These are phyloP conservation scores for Tricladium varicosporioides DNA, from an alignment of 2,329 filamentous ascomycete species.

Conservation along the genomic window DNA sequence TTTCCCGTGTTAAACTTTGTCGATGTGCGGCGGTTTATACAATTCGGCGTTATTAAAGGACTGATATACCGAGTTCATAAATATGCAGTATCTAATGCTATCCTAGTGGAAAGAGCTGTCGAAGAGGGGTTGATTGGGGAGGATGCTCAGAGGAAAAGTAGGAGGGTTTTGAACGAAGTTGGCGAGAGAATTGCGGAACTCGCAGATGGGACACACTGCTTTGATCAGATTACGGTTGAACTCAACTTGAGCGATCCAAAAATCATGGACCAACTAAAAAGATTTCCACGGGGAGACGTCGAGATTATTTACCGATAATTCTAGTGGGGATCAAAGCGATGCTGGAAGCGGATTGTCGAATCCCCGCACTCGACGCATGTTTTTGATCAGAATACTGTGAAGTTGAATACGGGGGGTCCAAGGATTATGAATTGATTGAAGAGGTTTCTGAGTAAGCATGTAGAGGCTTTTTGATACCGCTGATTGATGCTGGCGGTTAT, in stretches of 20 bases:
- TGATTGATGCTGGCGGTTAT: slow-evolving; percentile 27
- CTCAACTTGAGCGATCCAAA: slow-evolving; percentile 67
- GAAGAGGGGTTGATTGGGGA: slow-evolving; percentile 4
- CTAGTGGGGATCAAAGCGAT: background rate
- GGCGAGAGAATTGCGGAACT: too few relatives aligned
- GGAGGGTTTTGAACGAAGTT: too few relatives aligned
- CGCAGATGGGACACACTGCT: slow-evolving; percentile 70
- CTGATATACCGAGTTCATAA: slow-evolving; percentile 92
- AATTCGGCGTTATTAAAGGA: slow-evolving; percentile 94
- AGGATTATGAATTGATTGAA: slow-evolving; percentile 69
- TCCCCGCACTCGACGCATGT: slow-evolving; percentile 67
- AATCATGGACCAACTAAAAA: slow-evolving; percentile 66
- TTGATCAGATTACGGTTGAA: slow-evolving; percentile 82
- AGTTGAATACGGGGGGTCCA: slow-evolving; percentile 66
- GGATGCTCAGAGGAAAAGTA: slow-evolving; percentile 19
- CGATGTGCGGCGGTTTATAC: slow-evolving; percentile 87
- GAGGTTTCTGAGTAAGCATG: slow-evolving; percentile 43
- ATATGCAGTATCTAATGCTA: slow-evolving; percentile 69
- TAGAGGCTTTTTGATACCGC: slow-evolving; percentile 39
- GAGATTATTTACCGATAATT: slow-evolving; percentile 38
- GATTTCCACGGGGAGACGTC: slow-evolving; percentile 43
- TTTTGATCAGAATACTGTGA: slow-evolving; percentile 81
- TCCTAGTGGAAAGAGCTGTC: slow-evolving; percentile 31
- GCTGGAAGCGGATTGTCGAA: background rate
- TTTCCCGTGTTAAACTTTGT: slow-evolving; percentile 70